Base-by-base conservation (phyloP, 805 yeast species). In the Saccharomycopsis oosterbeekiorum region DNA sequence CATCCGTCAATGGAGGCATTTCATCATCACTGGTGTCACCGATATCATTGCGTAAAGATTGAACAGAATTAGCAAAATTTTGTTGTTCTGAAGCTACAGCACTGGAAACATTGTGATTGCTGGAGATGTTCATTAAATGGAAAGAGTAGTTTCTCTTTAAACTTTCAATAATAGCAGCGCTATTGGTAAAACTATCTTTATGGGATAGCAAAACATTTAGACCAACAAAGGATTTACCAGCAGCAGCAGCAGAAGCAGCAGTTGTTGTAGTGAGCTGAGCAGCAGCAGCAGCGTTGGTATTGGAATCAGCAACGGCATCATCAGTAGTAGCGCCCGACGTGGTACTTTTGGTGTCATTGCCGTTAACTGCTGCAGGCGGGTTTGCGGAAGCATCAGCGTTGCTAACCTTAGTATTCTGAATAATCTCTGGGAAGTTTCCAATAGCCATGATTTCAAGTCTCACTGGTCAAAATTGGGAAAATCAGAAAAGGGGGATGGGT, bases 361-460 rank as follows among this genome's bases (percentile, higher is more conserved):
- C n/a, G 12, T 17, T 42, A 10, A 24, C 4, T 19, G 21, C 24
- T 17, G 24, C 50, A 19, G 21, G 50, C 1, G 14, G 26, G 14
- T 4, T 11, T 17, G 50, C 24, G n/a, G 50, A 42, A n/a, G 50
- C 24, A 11, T 24, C n/a, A n/a, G 50, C 17, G 24, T 42, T 42
- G 24, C 26, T 47, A 15, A 47, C 14, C 53, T 47, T 47, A 34
- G 19, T 47, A 24, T 47, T 47, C 21, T 24, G 53, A 12, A 47
- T 26, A 8, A 47, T 24, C 21, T 47, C 53, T 2, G 53, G 53
- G 34, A 47, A 47, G 34, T 47, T 47, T 47, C 53, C 53, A 47
- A 47, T 47, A 47, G 53, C 53, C 53, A 47, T 47, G 53, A 47
- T 47, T 47, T 47, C 53, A 47, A 47, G 53, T 21, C 53, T 47